Conservation (phyloP, 371 early-diverging fungal genomes). For the Actinomortierella wolfii region DNA sequence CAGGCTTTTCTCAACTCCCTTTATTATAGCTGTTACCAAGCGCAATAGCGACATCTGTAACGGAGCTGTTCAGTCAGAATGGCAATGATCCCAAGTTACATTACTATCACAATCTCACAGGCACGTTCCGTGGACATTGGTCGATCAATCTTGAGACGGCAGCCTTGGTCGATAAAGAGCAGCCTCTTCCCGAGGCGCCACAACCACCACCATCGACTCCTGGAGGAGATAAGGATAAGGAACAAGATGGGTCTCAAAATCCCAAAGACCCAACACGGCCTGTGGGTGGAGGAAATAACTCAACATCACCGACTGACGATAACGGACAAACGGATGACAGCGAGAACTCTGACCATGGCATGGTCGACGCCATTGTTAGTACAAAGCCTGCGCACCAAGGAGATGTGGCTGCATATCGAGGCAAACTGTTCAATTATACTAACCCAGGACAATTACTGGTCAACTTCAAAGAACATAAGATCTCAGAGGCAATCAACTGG, state of each 20-base stretch:
- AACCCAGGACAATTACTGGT: constrained; percentile 50
- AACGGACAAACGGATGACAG: no score
- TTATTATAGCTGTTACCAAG: constrained; percentile 50
- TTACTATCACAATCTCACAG: constrained; percentile 67
- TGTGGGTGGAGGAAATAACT: constrained; percentile 19
- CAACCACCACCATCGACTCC: background rate
- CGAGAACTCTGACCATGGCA: no score
- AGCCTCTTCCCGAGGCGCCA: no score
- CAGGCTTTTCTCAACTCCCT: background rate
- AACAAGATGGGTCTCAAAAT: constrained; percentile 43
- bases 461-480: constrained; percentile 52
- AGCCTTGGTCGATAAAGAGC: constrained; percentile 13
- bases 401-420: constrained; percentile 25
- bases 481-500: constrained; percentile 56
- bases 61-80: constrained; percentile 41
- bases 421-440: constrained; percentile 26
- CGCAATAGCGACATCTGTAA: constrained; percentile 39
- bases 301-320: no score
- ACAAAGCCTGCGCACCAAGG: constrained; percentile 22
- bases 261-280: constrained; percentile 24
- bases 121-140: constrained; percentile 61
- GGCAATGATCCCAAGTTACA: constrained; percentile 40
- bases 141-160: constrained; percentile 7
- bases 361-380: no score
- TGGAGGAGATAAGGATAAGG: constrained; percentile 48